phyloP scores from a whole-genome alignment of 768 basidiomycete species.

The Clathrus columnatus region DNA sequence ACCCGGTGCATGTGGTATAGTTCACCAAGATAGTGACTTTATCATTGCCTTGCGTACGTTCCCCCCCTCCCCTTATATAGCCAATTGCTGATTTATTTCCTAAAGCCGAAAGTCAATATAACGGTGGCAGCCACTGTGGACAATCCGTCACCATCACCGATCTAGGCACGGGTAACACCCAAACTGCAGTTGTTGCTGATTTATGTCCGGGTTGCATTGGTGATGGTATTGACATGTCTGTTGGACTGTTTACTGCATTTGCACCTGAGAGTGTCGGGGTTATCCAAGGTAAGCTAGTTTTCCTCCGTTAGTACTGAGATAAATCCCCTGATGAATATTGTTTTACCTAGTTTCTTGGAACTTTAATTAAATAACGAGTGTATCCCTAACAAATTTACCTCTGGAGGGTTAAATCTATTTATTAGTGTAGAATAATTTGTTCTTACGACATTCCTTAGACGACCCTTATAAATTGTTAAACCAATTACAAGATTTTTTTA shows the following conservation, averaged over 20 bases:
- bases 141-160: constrained; percentile 56
- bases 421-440: no score
- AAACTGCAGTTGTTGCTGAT: constrained; percentile 63
- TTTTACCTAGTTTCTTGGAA: not conserved
- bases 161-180: constrained; percentile 42
- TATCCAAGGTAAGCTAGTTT: constrained; percentile 43
- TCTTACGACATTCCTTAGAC: no score
- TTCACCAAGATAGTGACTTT: constrained; percentile 32
- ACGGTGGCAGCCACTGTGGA: constrained; percentile 50
- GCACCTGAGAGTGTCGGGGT: constrained; percentile 41
- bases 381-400: not conserved
- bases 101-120: constrained; percentile 44
- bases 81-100: constrained; percentile 4
- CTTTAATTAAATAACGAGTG: not conserved
- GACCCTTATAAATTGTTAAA: no score
- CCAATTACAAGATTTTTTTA: no score
- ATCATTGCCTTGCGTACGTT: constrained; percentile 53
- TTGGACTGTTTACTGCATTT: constrained; percentile 54
- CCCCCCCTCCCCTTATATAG: not conserved
- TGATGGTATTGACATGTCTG: constrained; percentile 62
- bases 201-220: constrained; percentile 69
- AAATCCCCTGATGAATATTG: not conserved
- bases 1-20: constrained; percentile 30
- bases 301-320: not conserved
- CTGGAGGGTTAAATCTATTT: not conserved